Evolutionary conservation across 2,329 filamentous ascomycete species (phyloP).

Genomic region (Phaeosphaeriaceae sp.): DNA sequence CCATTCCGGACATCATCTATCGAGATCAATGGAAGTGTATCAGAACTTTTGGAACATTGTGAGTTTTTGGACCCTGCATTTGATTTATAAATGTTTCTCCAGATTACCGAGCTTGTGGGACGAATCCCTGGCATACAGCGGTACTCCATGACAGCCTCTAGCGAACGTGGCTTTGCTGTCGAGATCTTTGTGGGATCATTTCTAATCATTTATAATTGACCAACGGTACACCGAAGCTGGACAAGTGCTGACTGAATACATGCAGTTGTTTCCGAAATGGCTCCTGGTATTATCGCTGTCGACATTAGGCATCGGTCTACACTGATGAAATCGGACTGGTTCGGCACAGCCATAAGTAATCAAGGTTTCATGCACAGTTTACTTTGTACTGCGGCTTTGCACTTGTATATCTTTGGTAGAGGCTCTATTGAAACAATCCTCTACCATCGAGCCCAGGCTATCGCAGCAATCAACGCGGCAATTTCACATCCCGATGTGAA

Average conservation of each 20-base stretch:
- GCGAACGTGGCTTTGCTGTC: neutral
- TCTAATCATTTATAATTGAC: neutral
- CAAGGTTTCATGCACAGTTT: constrained; percentile 49
- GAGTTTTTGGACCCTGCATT: constrained; percentile 29
- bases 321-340: constrained; percentile 46
- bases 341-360: constrained; percentile 43
- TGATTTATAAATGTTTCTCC: constrained; percentile 6
- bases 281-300: constrained; percentile 45
- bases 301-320: constrained; percentile 44
- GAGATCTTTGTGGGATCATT: neutral
- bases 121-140: constrained; percentile 1
- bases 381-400: constrained; percentile 44
- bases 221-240: neutral
- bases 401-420: constrained; percentile 41
- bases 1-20: constrained; percentile 42
- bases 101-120: constrained; percentile 17
- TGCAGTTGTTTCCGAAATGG: constrained; percentile 45
- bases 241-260: constrained; percentile 23
- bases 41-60: constrained; percentile 46
- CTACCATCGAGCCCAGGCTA: constrained; percentile 42
- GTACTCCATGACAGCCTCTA: constrained; percentile 1
- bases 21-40: constrained; percentile 31
- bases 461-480: constrained; percentile 42
- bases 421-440: constrained; percentile 39
- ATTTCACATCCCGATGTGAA: constrained; percentile 34